These are phyloP conservation scores for Fusarium tricinctum DNA, from an alignment of 2,329 filamentous ascomycete species.

Conservation along the genomic window DNA sequence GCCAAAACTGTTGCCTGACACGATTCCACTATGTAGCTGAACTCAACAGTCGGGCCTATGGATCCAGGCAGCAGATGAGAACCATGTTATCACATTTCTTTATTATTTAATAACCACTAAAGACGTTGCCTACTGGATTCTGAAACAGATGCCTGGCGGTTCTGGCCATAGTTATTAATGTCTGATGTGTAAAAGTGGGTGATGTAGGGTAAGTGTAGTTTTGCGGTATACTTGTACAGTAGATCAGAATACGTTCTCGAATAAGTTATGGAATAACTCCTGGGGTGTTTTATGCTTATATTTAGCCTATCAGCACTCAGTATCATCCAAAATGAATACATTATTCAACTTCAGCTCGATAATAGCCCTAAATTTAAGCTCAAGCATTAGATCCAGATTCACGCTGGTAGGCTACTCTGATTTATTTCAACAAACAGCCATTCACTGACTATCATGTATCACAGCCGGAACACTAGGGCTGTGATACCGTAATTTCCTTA, in stretches of 20 bases:
- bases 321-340: too few relatives aligned
- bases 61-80: constrained; percentile 24
- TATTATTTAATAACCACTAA: fast-evolving
- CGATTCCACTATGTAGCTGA: not conserved
- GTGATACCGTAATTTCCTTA: constrained; percentile 7
- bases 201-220: not conserved
- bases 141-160: constrained; percentile 8
- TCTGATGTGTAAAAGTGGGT: not conserved
- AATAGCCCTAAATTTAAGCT: too few relatives aligned
- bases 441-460: not conserved
- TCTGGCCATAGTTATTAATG: not conserved
- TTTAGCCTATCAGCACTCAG: too few relatives aligned
- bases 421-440: too few relatives aligned
- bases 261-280: not conserved
- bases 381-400: too few relatives aligned
- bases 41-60: not conserved
- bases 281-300: not conserved
- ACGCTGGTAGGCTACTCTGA: too few relatives aligned
- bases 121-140: not conserved
- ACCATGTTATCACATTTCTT: too few relatives aligned
- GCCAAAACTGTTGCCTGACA: constrained; percentile 10
- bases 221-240: not conserved
- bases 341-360: too few relatives aligned
- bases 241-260: not conserved
- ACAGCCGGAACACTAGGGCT: not conserved